Base-by-base conservation (phyloP, 257 asterid species). In the Voacanga thouarsii region DNA sequence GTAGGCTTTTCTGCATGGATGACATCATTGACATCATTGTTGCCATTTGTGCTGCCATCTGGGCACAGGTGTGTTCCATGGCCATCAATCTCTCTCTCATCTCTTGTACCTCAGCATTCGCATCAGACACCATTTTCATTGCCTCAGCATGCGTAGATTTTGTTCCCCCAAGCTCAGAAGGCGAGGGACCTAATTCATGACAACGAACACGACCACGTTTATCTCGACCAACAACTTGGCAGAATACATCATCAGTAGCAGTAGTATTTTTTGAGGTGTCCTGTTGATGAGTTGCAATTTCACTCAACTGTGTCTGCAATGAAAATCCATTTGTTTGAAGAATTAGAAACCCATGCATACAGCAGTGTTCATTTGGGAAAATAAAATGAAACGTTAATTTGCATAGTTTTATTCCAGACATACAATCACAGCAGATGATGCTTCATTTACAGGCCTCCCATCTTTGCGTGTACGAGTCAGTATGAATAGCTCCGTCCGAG, bases 21-120 rank as follows among this genome's bases (percentile, higher is more conserved):
- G 89, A 72, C 82, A 85, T 83, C 89, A 85, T 83, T 26, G 89
- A 78, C 86, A 83, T 83, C 86, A 85, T 78, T 18, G 82, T 66
- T 12, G 86, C 84, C 89, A 85, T 85, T 80, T 85, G 89, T 14
- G 77, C 64, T 12, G 83, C 86, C 86, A 85, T 85, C 80, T 83
- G 85, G 0, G 83, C 78, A 80, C 89, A 85, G 55, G 86, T 78
- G 80, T 83, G 82, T 82, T 85, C 89, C 89, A 85, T 72, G 61
- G 80, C 75, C 51, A 74, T 71, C 86, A 85, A 68, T 71, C 77
- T 77, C 77, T 78, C 76, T 79, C 78, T 85, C 83, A 85, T 77
- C 67, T 83, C 85, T 28, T 11, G 64, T 63, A 85, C 83, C 83
- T 83, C 89, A 12, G 80, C 63, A 65, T 83, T 85, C 23, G 83